Base-by-base conservation (phyloP, 805 yeast genomes). In the Barnettozyma sp. region DNA sequence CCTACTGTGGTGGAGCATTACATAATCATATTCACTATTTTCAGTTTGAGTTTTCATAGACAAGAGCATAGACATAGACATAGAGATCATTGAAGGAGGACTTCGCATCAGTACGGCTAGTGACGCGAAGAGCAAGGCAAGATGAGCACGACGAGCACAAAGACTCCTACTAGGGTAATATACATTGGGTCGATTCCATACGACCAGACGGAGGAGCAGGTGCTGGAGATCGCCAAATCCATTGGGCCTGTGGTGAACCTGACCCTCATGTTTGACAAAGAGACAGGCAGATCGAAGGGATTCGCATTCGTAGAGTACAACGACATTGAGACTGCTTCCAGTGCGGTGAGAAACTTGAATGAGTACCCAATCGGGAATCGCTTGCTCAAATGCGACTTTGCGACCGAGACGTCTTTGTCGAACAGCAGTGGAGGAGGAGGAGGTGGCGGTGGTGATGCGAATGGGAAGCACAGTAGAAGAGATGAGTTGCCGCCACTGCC, bases 141-240 rank as follows among this genome's bases (percentile, higher is more conserved):
- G n/a, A n/a, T n/a, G 4, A 13, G 14, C 21, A 22, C 13, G 22
- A 37, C 30, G 47, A 33, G 39, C 13, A 34, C 41, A 21, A 44
- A 39, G 36, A 34, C 39, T 6, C 62, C 65, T 12, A 56, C 63
- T 6, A 56, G 59, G 39, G 73, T 72, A 22, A 81, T 86, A 3
- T 82, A 82, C 50, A 73, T 88, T 27, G 94, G 95, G 4, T 80
- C 85, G 12, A 82, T 90, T 25, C 97, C 97, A 1, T 86, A 78
- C 54, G 97, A 90, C 51, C 86, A 83, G 52, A 83, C 96, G 0
- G 97, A 90, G 55, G 94, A 86, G 49, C 97, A 88, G 56, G 80
- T 90, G n/a, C 60, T 74, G 46, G 94, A 84, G 44, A 74, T 90
- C 11, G 94, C 94, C 42, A 67, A 70, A 39, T 78, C 94, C 2